Evolutionary conservation across 805 yeast genomes (phyloP).

Genomic region (Starmerella sirachaensis): DNA sequence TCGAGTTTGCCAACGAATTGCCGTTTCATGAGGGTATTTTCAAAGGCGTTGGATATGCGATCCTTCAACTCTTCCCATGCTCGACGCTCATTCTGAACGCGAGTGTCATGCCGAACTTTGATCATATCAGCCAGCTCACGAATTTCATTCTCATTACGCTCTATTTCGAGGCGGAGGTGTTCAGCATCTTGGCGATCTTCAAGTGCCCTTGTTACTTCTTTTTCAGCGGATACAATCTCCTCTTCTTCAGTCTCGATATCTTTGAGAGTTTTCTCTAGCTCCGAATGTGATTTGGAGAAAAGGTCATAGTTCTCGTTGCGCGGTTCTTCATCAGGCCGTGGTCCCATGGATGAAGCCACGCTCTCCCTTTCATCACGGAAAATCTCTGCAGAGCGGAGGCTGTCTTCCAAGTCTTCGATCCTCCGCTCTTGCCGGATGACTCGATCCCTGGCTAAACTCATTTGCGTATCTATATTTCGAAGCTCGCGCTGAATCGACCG

Average conservation of each 20-base stretch:
- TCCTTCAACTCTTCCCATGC: conserved; percentile 12
- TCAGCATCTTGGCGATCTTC: background rate
- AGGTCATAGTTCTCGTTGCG: no score
- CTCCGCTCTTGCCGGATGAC: no score
- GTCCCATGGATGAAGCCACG: no score
- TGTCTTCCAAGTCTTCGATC: no score
- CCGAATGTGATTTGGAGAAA: no score
- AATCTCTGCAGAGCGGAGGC: no score
- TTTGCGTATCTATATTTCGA: no score
- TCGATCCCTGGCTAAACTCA: no score
- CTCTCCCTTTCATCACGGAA: no score
- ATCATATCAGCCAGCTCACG: background rate
- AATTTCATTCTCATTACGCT: background rate
- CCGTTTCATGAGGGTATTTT: conserved; percentile 33
- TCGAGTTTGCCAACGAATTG: conserved; percentile 62
- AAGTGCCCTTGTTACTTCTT: background rate
- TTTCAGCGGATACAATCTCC: background rate
- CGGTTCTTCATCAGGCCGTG: no score
- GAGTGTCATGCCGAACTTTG: background rate
- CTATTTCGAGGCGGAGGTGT: background rate
- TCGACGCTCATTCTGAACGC: conserved; percentile 7
- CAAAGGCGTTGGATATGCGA: conserved; percentile 5
- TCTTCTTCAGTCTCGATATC: background rate
- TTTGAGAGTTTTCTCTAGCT: no score
- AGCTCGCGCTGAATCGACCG: no score